These are phyloP conservation scores for Neospermospora avenae DNA, from an alignment of 2,329 filamentous ascomycete genomes.

Conservation along the genomic window DNA sequence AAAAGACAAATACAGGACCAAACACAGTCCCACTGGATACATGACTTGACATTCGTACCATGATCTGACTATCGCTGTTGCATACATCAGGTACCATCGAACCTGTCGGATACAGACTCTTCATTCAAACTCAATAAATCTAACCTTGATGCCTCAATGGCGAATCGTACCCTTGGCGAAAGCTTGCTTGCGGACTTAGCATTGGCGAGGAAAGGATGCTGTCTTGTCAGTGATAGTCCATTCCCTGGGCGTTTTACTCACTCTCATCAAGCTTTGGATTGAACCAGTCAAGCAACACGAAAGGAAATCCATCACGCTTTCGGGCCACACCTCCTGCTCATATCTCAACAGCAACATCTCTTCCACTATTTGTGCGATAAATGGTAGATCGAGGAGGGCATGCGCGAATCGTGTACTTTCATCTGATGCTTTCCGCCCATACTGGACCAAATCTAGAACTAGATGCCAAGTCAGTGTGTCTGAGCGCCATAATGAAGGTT, in stretches of 20 bases:
- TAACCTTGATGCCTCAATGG: not conserved
- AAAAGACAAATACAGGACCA: not conserved
- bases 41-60: not conserved
- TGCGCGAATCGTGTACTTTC: not conserved
- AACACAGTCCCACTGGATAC: not conserved
- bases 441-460: slow-evolving; percentile 10
- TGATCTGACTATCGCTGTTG: not conserved
- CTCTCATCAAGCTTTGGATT: slow-evolving; percentile 7
- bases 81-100: not conserved
- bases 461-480: slow-evolving; percentile 1
- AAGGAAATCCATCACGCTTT: slow-evolving; percentile 2
- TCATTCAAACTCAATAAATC: not conserved
- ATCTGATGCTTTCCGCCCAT: slow-evolving; percentile 3
- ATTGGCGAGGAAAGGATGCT: slow-evolving; percentile 8
- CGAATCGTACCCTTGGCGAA: slow-evolving; percentile 5
- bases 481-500: not conserved
- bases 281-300: slow-evolving; percentile 8
- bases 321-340: slow-evolving; percentile 4
- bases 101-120: not conserved
- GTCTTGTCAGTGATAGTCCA: not conserved
- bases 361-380: slow-evolving; percentile 4
- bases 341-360: slow-evolving; percentile 10
- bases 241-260: not conserved
- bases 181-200: slow-evolving; percentile 7
- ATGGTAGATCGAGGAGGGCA: slow-evolving; percentile 9